Percentiles rank a stretch among this genome's conserved stretches.
Conservation (phyloP, 164 flowering plant genomes). For the Aristolochia contorta region DNA sequence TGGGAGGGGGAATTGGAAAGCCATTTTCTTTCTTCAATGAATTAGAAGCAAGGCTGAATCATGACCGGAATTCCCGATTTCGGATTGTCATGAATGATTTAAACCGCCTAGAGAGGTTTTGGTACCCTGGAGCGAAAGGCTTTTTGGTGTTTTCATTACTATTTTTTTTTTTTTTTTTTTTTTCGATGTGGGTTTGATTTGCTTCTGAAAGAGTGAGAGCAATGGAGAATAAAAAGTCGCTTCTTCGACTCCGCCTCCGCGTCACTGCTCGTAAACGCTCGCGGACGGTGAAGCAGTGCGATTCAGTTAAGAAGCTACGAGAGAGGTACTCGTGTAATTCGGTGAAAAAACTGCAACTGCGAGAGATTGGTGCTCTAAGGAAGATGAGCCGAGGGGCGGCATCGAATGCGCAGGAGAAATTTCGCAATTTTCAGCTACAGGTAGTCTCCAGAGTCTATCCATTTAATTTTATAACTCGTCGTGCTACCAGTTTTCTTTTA, state of each 20-base stretch:
- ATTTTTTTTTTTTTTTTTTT: too few species aligned
- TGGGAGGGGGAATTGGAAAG: too few species aligned
- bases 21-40: too few species aligned
- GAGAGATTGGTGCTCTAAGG: slow-evolving; percentile 5
- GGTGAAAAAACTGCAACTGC: not conserved
- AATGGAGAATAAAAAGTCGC: slow-evolving; percentile 1
- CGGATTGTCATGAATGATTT: too few species aligned
- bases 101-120: too few species aligned
- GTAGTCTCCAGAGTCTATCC: slow-evolving; percentile 13
- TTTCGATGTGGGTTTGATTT: too few species aligned
- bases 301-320: not conserved
- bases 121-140: too few species aligned
- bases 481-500: not conserved
- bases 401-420: slow-evolving; percentile 67
- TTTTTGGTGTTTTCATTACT: too few species aligned
- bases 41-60: too few species aligned
- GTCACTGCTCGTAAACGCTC: slow-evolving; percentile 1
- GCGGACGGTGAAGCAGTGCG: not conserved
- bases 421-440: slow-evolving; percentile 70
- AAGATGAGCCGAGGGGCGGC: slow-evolving; percentile 2
- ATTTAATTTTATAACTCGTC: not conserved
- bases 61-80: too few species aligned
- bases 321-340: not conserved
- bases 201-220: too few species aligned
- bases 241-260: not conserved